These are phyloP conservation scores for Pilaira anomala DNA, from an alignment of 192 early-diverging fungal species.

Conservation along the genomic window DNA sequence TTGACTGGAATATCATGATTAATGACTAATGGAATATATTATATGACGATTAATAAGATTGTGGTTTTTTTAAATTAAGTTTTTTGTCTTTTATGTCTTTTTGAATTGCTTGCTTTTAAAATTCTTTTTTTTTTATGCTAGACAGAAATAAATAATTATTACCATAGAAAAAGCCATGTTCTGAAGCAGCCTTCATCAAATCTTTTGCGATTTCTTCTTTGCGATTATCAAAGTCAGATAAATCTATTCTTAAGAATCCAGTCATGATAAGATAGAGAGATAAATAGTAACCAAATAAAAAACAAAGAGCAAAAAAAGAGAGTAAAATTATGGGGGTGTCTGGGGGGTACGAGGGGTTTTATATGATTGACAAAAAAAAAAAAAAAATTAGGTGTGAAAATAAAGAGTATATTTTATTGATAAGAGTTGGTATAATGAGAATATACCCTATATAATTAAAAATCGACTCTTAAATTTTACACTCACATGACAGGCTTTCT, in stretches of 20 bases:
- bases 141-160: not conserved
- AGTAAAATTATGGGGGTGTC: too few species aligned
- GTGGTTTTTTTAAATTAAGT: too few species aligned
- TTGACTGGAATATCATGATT: conserved; percentile 24
- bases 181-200: conserved; percentile 25
- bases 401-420: too few species aligned
- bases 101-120: not conserved
- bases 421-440: too few species aligned
- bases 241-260: conserved; percentile 26
- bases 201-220: conserved; percentile 20
- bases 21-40: conserved; percentile 10
- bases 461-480: too few species aligned
- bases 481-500: too few species aligned
- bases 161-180: conserved; percentile 36
- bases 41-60: not conserved
- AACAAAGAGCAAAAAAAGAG: too few species aligned
- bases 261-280: not conserved
- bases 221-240: conserved; percentile 29
- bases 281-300: too few species aligned
- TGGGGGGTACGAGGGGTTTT: too few species aligned
- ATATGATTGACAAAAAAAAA: too few species aligned
- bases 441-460: too few species aligned
- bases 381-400: too few species aligned
- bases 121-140: not conserved
- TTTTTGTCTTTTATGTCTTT: not conserved